Conservation (phyloP, 305 asterid genomes). For the Fraxinus angustifolia region DNA sequence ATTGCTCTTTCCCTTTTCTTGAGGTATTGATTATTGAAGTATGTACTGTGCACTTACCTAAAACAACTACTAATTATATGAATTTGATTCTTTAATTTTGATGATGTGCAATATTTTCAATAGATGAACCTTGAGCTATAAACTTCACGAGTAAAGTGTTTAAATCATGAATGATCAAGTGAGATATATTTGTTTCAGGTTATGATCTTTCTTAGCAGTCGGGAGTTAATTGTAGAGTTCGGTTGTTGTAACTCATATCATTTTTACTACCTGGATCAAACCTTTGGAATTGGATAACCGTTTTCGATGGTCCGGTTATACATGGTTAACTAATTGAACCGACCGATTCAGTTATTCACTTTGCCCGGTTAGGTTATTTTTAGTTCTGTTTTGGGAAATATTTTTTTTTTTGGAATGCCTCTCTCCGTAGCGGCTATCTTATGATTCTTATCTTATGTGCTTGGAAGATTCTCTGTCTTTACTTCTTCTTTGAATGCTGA, state of each 20-base stretch:
- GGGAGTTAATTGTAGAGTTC: no score
- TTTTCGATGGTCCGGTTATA: neutral
- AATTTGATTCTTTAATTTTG: neutral
- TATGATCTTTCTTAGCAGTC: neutral
- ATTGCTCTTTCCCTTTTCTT: slow-evolving; percentile 15
- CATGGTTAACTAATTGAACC: neutral
- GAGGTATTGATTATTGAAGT: slow-evolving; percentile 12
- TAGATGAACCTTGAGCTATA: neutral
- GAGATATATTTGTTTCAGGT: neutral
- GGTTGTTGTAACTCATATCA: no score
- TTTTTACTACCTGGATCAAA: neutral
- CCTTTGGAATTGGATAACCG: neutral
- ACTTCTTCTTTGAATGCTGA: neutral
- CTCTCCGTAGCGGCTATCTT: neutral
- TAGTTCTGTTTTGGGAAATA: neutral
- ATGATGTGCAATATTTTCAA: neutral
- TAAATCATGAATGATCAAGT: neutral
- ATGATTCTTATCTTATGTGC: neutral
- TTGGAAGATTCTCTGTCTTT: neutral
- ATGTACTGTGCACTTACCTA: slow-evolving; percentile 15
- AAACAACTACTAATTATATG: neutral
- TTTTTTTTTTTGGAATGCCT: neutral
- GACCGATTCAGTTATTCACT: neutral
- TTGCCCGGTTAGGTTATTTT: neutral
- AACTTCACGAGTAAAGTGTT: neutral